Evolutionary conservation across 1,139 yeast genomes (phyloP).

Genomic region (Saccharomyces uvarum): DNA sequence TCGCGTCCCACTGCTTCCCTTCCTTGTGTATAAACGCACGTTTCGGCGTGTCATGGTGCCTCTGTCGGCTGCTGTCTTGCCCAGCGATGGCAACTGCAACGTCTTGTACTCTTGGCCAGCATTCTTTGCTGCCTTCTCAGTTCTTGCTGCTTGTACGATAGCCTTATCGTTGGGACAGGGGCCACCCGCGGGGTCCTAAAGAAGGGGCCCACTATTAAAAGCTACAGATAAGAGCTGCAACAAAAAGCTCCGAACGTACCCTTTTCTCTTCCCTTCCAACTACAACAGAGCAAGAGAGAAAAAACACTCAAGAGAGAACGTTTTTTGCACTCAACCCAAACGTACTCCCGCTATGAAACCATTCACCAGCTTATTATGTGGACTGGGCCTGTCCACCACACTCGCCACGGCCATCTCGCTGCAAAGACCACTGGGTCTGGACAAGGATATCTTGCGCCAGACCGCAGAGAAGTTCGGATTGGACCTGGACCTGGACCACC

Average conservation of each 20-base stretch:
- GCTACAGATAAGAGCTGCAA: not conserved
- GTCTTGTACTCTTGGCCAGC: not conserved
- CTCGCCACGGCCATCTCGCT: constrained; percentile 1
- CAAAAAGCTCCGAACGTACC: not conserved
- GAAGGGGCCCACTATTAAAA: not conserved
- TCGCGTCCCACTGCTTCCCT: too few relatives aligned
- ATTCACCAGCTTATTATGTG: not conserved
- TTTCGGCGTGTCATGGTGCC: too few relatives aligned
- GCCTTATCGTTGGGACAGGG: not conserved
- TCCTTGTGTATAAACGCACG: too few relatives aligned
- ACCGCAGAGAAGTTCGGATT: not conserved
- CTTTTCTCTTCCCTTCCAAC: not conserved
- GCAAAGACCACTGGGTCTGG: not conserved
- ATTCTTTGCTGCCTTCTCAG: not conserved
- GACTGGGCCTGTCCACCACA: not conserved
- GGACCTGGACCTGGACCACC: not conserved
- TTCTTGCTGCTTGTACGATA: not conserved
- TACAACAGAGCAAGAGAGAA: not conserved
- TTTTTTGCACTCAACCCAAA: not conserved
- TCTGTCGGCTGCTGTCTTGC: not conserved
- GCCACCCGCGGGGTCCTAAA: not conserved
- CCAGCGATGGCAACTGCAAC: not conserved
- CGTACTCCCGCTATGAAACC: not conserved
- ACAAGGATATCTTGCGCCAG: not conserved
- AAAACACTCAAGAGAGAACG: not conserved